Conservation (phyloP, 2,329 filamentous ascomycete genomes). For the Epichloe coenophiala region DNA sequence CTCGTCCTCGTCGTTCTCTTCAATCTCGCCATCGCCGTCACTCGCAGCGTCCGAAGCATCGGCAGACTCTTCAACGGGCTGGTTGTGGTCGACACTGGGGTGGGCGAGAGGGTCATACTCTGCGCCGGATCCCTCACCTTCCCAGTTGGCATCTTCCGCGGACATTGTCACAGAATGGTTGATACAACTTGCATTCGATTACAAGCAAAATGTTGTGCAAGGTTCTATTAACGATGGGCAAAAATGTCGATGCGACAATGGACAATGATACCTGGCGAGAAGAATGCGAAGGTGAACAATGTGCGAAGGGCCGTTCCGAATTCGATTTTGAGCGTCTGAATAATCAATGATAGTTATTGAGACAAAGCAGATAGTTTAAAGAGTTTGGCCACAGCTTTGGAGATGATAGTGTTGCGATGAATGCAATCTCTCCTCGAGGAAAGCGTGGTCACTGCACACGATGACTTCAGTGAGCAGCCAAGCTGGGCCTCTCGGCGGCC, state of each 20-base stretch:
- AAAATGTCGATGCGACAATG: not conserved
- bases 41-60: constrained; percentile 32
- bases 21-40: constrained; percentile 34
- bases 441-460: not conserved
- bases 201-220: not conserved
- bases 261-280: not conserved
- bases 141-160: constrained; percentile 33
- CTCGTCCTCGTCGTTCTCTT: constrained; percentile 37
- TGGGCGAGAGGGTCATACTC: constrained; percentile 43
- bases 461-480: not conserved
- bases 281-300: not conserved
- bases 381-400: not conserved
- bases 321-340: not conserved
- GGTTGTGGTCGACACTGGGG: constrained; percentile 35
- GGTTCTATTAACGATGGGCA: not conserved
- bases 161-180: constrained; percentile 16
- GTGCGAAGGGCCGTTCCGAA: not conserved
- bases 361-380: not conserved
- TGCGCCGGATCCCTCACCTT: constrained; percentile 38
- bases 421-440: not conserved
- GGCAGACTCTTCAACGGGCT: constrained; percentile 38
- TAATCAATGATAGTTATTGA: too few relatives aligned
- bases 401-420: not conserved
- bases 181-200: not conserved
- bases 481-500: not conserved